Base-by-base conservation (phyloP, 192 early-diverging fungal genomes). In the Podila clonocystis region DNA sequence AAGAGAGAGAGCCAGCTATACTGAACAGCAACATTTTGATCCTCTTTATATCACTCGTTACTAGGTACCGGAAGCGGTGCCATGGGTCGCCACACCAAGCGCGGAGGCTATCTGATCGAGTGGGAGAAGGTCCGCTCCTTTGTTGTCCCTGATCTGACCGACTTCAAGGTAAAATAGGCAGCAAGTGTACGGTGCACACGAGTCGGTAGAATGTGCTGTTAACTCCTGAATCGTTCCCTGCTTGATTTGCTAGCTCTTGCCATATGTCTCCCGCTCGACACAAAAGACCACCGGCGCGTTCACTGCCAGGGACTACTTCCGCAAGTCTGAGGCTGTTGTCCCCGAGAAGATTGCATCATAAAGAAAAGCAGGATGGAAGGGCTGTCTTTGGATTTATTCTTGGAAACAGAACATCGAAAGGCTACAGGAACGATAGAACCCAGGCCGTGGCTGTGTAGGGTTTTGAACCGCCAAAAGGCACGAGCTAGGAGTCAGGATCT, bases 61-160 rank as follows among this genome's bases (percentile, higher is more conserved):
- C 13, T 61, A 89, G 88, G 88, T 77, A 91, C 89, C 49, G 85
- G 89, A 30, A 82, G 85, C 34, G 89, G 89, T 79, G 82, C 89
- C 34, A 91, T 89, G 89, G 89, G 89, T 83, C 74, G 85, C 48
- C 89, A 91, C 31, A 91, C 88, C 33, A 91, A 85, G 72, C 78
- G 80, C 24, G 90, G 90, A 69, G 87, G 90, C 29, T 91, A 91
- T 70, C 60, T 79, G 36, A 75, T 91, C 57, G 89, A 91, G 57
- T 87, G 83, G 82, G 74, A 82, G 36, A 89, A 87, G 58, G 90
- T 91, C 38, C 86, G 90, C 65, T 85, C 86, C 3, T 91, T 88
- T 68, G 84, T 87, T 48, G 90, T 91, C 2, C 90, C 90, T 34
- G 87, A 91, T 48, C 58, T 91, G 68, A 72, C 82, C n/a, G 83